Base-by-base conservation (phyloP, 1,284 basidiomycete genomes). In the Rhodotorula sp. region DNA sequence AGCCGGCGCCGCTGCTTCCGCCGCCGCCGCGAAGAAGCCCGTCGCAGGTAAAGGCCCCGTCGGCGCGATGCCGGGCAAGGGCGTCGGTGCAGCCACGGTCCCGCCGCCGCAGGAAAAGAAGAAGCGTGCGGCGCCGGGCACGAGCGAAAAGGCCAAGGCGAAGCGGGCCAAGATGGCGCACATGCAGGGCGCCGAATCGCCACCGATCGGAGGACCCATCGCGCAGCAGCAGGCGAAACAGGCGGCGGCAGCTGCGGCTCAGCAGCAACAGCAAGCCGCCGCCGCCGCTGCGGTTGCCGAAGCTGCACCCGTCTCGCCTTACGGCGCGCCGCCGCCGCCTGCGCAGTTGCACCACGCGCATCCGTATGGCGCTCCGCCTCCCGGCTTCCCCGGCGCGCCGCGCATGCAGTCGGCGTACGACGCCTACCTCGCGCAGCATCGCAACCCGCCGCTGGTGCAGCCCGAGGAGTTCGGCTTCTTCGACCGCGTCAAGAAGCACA, bases 391-490 rank as follows among this genome's bases (percentile, higher is more conserved):
- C 0, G 74, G 74, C 58, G 74, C 74, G 8, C 73, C 73, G 10
- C 67, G 71, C 12, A 68, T 74, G 53, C 74, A 74, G 53, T 72
- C 70, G 21, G 74, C 74, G 41, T 76, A 76, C 73, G 74, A 76
- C 66, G 61, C 66, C 19, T 76, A 76, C 68, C 66, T 76, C 34
- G 44, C 69, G 21, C 59, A 56, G 45, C 74, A 76, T 52, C 74
- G 71, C 49, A 45, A 68, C 14, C 70, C 74, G 12, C 81, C 85
- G 7, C 84, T 84, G 70, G 86, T 87, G 3, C 86, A 89, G 4
- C 87, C 89, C n/a, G 91, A 93, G 74, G 94, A 97, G 79, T 86
- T 96, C 41, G 84, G 91, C 19, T 98, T 98, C 85, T 98, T 98
- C 79, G 94, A 98, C 80, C 88, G 91, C 64, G 91, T 93, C 77